phyloP scores from a whole-genome alignment of 176 grass and related monocot species.

The Canna indica region DNA sequence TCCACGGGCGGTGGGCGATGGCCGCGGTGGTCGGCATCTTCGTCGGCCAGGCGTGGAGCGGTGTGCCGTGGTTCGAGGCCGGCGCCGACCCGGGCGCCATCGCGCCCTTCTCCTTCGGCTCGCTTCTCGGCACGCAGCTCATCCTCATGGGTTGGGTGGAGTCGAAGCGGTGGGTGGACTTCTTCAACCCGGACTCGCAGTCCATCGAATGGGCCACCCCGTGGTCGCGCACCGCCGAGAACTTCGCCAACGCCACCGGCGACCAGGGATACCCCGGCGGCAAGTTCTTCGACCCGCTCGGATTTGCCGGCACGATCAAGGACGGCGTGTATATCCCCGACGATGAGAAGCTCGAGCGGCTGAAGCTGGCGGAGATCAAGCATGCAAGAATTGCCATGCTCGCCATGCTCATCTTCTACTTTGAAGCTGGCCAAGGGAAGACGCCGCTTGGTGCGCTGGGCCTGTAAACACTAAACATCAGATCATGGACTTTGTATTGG shows the following conservation, averaged over 20 bases:
- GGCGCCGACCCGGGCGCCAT: conserved; percentile 78
- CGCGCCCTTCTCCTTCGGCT: conserved; percentile 92
- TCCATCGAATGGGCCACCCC: conserved; percentile 88
- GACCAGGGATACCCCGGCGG: conserved; percentile 89
- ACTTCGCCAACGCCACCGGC: conserved; percentile 85
- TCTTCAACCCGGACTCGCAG: conserved; percentile 98
- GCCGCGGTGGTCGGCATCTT: conserved; percentile 84
- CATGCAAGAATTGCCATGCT: conserved; percentile 84
- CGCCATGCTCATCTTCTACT: conserved; percentile 99
- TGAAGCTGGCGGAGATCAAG: conserved; percentile 98
- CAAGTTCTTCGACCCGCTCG: conserved; percentile 95
- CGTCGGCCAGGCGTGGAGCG: conserved; percentile 87
- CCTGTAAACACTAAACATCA: conserved; percentile 27
- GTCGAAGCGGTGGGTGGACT: conserved; percentile 96
- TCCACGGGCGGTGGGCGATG: conserved; percentile 99
- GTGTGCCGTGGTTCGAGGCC: conserved; percentile 90
- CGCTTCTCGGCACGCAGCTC: conserved; percentile 91
- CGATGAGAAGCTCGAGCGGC: conserved; percentile 69
- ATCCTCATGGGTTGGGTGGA: conserved; percentile 98
- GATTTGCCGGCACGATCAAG: conserved; percentile 44
- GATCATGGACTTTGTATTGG: background rate
- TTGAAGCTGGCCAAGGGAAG: conserved; percentile 96
- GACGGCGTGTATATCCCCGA: conserved; percentile 72
- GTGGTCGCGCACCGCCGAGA: conserved; percentile 82
- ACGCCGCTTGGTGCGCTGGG: conserved; percentile 84